Base-by-base conservation (phyloP, 306 rosid species). In the Gleditsia sinensis region DNA sequence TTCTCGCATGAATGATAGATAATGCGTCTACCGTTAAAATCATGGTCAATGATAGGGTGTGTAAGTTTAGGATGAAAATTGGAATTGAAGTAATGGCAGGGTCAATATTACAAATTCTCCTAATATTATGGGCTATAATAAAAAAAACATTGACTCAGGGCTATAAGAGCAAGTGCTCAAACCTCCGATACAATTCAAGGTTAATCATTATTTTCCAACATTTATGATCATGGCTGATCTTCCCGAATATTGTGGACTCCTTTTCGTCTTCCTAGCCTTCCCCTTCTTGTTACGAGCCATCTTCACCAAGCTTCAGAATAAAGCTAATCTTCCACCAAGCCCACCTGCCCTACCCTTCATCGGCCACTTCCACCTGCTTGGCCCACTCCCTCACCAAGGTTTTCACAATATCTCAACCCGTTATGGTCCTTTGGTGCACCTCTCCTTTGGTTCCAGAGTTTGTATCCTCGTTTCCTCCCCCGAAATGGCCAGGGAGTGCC, bases 391-490 rank as follows among this genome's bases (percentile, higher is more conserved):
- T 51, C 85, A 84, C 77, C 85, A 71, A 42, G 68, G 78, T 20
- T 51, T 84, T 14, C 74, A 69, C 73, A 71, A 37, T 24, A 78
- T 87, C 39, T 78, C 87, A 17, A 45, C 51, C 51, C 81, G 65
- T 6, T 71, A 87, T 16, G 91, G 88, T 9, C 83, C 88, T 1
- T 24, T 82, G 7, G 58, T 87, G 1, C 75, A 60, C 57, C 80
- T 84, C 51, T 77, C 49, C 30, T 67, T 87, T 11, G 91, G 88
- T 25, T 75, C 81, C 59, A 16, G 36, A 36, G 65, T 66, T 0
- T 69, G 87, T 30, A 45, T 87, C 20, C 57, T 87, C 3, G 71
- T 75, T 34, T 84, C 88, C 36, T 82, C 91, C 3, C 62, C 88
- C 0, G 72, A 81, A 33, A 74, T 77, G 1, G 91, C 88, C 6